Conservation (phyloP, 495 filamentous ascomycete species). For the Eremomyces bilateralis region DNA sequence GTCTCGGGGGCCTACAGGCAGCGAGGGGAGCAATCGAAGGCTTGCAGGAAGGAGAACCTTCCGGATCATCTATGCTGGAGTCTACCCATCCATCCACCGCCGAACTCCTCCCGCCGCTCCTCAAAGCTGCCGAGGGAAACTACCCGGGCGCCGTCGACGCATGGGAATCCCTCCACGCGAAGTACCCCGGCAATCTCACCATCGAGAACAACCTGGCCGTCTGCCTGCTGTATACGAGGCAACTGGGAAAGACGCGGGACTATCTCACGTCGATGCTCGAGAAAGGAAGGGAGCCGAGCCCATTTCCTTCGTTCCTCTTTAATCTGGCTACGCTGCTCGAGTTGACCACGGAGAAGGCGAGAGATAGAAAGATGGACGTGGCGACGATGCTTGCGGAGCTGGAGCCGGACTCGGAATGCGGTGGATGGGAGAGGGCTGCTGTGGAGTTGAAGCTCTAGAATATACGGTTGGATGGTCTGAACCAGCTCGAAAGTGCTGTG, state of each 20-base stretch:
- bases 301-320: slow-evolving; percentile 68
- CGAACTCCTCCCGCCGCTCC: too few species aligned
- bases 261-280: slow-evolving; percentile 43
- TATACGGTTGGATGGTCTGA: too few species aligned
- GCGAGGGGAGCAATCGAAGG: slow-evolving; percentile 44
- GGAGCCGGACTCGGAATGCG: too few species aligned
- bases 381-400: too few species aligned
- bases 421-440: too few species aligned
- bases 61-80: too few species aligned
- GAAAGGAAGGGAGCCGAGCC: slow-evolving; percentile 20
- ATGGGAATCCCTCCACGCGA: slow-evolving; percentile 35
- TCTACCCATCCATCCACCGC: too few species aligned
- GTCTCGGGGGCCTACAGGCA: slow-evolving; percentile 52
- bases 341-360: slow-evolving; percentile 56
- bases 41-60: slow-evolving; percentile 62
- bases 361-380: slow-evolving; percentile 48
- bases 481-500: too few species aligned
- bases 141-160: slow-evolving; percentile 39
- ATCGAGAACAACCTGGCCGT: slow-evolving; percentile 78
- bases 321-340: slow-evolving; percentile 86
- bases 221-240: slow-evolving; percentile 47
- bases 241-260: slow-evolving; percentile 43
- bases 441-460: too few species aligned
- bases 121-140: too few species aligned
- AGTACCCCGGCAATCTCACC: slow-evolving; percentile 33